phyloP scores from a whole-genome alignment of 768 basidiomycete species.

The Daedaleopsis nitida region DNA sequence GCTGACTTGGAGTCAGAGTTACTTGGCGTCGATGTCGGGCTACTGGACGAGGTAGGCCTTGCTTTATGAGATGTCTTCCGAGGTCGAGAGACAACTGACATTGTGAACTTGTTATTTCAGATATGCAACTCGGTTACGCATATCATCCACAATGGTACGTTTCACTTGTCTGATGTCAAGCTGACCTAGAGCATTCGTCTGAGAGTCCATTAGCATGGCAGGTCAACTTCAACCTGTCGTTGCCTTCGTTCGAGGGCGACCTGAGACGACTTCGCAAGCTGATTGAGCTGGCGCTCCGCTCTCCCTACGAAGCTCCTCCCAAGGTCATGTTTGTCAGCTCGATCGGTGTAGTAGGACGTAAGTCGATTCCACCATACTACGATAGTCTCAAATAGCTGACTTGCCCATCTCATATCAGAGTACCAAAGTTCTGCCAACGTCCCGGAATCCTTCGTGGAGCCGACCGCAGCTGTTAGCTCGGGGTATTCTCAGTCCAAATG shows the following conservation, averaged over 20 bases:
- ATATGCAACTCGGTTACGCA: conserved; percentile 25
- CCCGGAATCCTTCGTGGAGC: conserved; percentile 20
- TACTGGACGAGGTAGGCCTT: no score
- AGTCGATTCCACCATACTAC: no score
- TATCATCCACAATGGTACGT: conserved; percentile 41
- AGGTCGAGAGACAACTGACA: no score
- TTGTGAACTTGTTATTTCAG: no score
- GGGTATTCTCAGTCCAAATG: conserved; percentile 54
- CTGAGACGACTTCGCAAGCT: conserved; percentile 34
- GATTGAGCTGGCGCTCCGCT: conserved; percentile 39
- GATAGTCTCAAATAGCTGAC: no score
- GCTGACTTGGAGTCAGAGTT: conserved; percentile 16
- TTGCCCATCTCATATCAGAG: no score
- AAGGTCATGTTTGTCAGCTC: conserved; percentile 40
- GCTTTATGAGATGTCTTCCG: no score
- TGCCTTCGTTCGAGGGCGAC: conserved; percentile 34
- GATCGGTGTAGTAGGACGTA: conserved; percentile 21
- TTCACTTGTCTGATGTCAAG: neutral
- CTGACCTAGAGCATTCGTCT: neutral
- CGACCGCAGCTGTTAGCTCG: conserved; percentile 34
- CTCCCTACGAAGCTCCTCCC: conserved; percentile 29
- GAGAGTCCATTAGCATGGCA: conserved; percentile 32
- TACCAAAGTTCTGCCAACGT: no score
- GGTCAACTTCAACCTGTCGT: conserved; percentile 36
- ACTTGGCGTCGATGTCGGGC: neutral